phyloP scores from a whole-genome alignment of 768 basidiomycete species.

The Fistulinella prunicolor region DNA sequence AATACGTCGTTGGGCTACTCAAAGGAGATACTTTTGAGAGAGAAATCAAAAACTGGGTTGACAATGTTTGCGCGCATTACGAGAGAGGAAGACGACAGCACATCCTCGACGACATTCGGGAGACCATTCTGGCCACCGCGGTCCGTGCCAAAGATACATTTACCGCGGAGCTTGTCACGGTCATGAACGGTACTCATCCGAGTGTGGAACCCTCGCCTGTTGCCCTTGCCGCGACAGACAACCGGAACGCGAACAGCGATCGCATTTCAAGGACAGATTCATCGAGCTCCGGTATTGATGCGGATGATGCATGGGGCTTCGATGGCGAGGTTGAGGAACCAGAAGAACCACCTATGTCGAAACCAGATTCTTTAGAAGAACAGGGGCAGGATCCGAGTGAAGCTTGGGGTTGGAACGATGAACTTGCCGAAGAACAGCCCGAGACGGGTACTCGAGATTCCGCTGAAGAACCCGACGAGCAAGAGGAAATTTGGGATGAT shows the following conservation, averaged over 20 bases:
- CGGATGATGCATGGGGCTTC: constrained; percentile 50
- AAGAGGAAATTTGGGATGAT: constrained; percentile 60
- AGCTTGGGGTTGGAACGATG: constrained; percentile 78
- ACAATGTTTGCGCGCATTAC: constrained; percentile 69
- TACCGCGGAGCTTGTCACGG: constrained; percentile 18
- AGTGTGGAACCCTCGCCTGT: background rate
- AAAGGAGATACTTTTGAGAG: constrained; percentile 46
- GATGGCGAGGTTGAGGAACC: constrained; percentile 42
- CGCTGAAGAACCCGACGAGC: constrained; percentile 34
- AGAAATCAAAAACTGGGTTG: constrained; percentile 65
- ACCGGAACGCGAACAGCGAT: constrained; percentile 48
- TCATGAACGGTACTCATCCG: constrained; percentile 1
- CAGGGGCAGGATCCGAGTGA: constrained; percentile 46
- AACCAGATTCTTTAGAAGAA: constrained; percentile 17
- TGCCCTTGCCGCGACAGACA: constrained; percentile 29
- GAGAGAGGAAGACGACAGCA: constrained; percentile 68
- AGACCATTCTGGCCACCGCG: constrained; percentile 43
- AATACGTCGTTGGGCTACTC: constrained; percentile 48
- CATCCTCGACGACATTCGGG: constrained; percentile 62
- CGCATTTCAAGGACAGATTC: constrained; percentile 25
- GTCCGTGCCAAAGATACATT: constrained; percentile 24
- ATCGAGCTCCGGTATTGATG: constrained; percentile 21
- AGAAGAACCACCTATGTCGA: constrained; percentile 17
- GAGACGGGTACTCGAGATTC: constrained; percentile 18
- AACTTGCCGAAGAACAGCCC: constrained; percentile 26